Base-by-base conservation (phyloP, 331 rosid species). In the Quercus lobata region DNA sequence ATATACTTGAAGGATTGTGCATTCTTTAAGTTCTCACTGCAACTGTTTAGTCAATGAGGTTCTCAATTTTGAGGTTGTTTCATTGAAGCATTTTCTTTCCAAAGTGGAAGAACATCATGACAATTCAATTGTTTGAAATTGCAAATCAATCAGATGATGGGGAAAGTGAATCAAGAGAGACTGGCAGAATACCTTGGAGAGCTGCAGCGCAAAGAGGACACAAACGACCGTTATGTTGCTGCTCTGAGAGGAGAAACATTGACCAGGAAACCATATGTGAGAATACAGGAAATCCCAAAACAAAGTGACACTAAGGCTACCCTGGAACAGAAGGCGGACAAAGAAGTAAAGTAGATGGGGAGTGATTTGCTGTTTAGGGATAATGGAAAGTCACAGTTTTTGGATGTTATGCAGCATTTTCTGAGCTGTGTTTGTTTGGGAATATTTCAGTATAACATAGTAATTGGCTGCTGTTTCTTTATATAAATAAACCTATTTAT, bases 191-290 rank as follows among this genome's bases (percentile, higher is more conserved):
- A 65, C 75, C 95, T 94, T 1, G 98, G 97, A 58, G 98, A 94
- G 92, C 81, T 94, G 82, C 92, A 89, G 87, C 35, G 97, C 82
- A 92, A 94, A 71, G 98, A 94, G 86, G 85, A 95, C 79, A 91
- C 97, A 62, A 90, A 95, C 68, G 99, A 93, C 69, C 98, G 97
- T 19, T 95, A 91, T 76, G 94, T 93, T 74, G 98, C 97, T 72
- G 99, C 98, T 69, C 81, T 93, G 63, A 89, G 78, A 83, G 98
- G 97, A 79, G 91, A 95, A 79, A 95, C 97, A 2, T 78, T 93
- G 84, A 93, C 97, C 9, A 85, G 99, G 76, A 92, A 93, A 5
- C 98, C 97, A 0, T 95, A 93, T 61, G 97, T 88, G 69, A 89
- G 97, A 91, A 93, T 95, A 73, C 97, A 93, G 84, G 92, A 97